Conservation (phyloP, 208 protist genomes). For the Trypanosoma avium region DNA sequence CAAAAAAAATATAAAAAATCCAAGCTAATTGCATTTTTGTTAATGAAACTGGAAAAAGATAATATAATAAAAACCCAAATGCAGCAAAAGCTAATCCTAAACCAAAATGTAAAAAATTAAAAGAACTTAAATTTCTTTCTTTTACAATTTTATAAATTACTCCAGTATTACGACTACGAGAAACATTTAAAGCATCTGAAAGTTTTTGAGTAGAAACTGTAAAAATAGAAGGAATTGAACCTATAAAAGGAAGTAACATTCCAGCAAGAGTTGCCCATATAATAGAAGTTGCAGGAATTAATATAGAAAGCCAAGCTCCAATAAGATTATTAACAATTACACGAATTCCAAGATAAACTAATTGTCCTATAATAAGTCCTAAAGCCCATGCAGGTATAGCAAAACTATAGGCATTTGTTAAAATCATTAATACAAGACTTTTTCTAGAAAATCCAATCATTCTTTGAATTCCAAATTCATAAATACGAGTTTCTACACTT, state of each 20-base stretch:
- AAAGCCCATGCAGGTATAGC: slow-evolving; percentile 76
- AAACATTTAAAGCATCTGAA: slow-evolving; percentile 83
- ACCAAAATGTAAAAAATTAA: slow-evolving; percentile 41
- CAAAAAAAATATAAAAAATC: slow-evolving; percentile 95
- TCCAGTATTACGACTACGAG: slow-evolving; percentile 51
- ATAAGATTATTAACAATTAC: slow-evolving; percentile 33
- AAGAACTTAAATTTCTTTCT: slow-evolving; percentile 19
- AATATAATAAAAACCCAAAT: slow-evolving; percentile 92
- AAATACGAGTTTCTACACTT: slow-evolving; percentile 88
- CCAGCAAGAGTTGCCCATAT: slow-evolving; percentile 68
- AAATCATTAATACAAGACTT: slow-evolving; percentile 50
- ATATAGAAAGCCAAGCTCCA: slow-evolving; percentile 30
- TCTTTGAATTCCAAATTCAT: slow-evolving; percentile 93
- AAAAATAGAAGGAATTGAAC: slow-evolving; percentile 87
- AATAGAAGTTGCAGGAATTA: slow-evolving; percentile 44
- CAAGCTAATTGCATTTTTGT: slow-evolving; percentile 84
- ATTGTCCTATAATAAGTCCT: slow-evolving; percentile 74
- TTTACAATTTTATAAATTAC: slow-evolving; percentile 79
- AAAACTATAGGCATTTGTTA: slow-evolving; percentile 69
- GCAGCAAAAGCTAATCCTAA: slow-evolving; percentile 58
- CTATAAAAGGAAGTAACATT: slow-evolving; percentile 77
- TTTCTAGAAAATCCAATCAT: slow-evolving; percentile 84
- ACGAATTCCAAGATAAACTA: slow-evolving; percentile 42
- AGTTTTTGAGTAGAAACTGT: slow-evolving; percentile 65
- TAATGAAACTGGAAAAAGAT: slow-evolving; percentile 89